These are phyloP conservation scores for Phaseolus coccineus DNA, from an alignment of 331 rosid species.

Conservation along the genomic window DNA sequence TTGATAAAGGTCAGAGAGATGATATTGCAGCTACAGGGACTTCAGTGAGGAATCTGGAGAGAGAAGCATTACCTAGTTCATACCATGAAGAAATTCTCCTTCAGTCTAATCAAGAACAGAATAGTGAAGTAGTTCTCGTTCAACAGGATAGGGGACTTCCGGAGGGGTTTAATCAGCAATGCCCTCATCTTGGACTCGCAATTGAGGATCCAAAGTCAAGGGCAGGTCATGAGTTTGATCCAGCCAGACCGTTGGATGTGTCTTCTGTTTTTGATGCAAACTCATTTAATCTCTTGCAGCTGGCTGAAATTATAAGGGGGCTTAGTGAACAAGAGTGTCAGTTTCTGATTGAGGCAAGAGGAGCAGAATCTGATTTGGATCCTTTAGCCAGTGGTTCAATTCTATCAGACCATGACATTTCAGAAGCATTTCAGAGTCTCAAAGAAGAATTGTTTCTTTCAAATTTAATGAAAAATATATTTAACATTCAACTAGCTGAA, in stretches of 20 bases:
- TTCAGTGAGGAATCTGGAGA: constrained; percentile 44
- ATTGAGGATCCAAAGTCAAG: constrained; percentile 43
- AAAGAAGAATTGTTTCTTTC: constrained; percentile 81
- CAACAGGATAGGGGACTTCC: constrained; percentile 42
- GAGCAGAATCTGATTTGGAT: constrained; percentile 48
- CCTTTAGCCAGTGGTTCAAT: constrained; percentile 42
- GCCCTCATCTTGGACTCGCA: constrained; percentile 44
- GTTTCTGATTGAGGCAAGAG: constrained; percentile 61
- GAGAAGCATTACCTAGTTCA: constrained; percentile 39
- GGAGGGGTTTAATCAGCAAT: constrained; percentile 50
- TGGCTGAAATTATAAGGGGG: constrained; percentile 61
- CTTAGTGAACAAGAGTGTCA: constrained; percentile 66
- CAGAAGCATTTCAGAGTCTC: constrained; percentile 63
- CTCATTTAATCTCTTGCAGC: constrained; percentile 59
- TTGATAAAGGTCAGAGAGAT: constrained; percentile 48
- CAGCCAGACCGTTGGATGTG: constrained; percentile 37
- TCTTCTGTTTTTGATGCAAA: constrained; percentile 53
- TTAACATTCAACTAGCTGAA: constrained; percentile 66
- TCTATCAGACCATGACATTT: constrained; percentile 49
- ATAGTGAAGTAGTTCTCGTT: constrained; percentile 33
- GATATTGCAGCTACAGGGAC: constrained; percentile 47
- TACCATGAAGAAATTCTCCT: constrained; percentile 49
- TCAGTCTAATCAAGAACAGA: constrained; percentile 54
- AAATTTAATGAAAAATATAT: constrained; percentile 63
- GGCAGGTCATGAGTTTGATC: constrained; percentile 42